Conservation (phyloP, 345 rosid genomes). For the Stellera chamaejasme region DNA sequence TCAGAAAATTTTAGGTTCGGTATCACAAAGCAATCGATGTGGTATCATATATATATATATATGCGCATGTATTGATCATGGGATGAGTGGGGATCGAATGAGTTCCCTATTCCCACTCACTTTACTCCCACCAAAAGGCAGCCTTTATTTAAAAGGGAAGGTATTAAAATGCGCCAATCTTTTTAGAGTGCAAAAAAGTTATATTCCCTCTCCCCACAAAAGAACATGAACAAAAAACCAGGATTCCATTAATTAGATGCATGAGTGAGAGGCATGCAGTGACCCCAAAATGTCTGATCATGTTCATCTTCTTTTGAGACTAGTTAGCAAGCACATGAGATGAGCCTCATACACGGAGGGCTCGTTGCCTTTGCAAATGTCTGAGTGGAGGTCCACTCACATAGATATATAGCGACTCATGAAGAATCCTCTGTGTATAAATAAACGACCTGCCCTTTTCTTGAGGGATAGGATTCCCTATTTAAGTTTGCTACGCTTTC, state of each 20-base stretch:
- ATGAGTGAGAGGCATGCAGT: neutral
- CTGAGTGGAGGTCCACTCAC: conserved; percentile 40
- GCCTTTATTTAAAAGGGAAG: conserved; percentile 30
- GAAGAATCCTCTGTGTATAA: conserved; percentile 15
- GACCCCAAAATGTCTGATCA: conserved; percentile 9
- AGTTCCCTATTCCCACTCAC: conserved; percentile 29
- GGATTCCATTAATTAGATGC: neutral
- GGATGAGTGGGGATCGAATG: conserved; percentile 27
- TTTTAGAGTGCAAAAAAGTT: conserved; percentile 34
- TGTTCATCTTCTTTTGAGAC: conserved; percentile 26
- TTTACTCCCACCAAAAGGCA: conserved; percentile 29
- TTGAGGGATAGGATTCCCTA: conserved; percentile 41
- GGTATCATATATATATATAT: too few relatives aligned
- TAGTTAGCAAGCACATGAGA: too few relatives aligned
- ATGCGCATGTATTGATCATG: neutral
- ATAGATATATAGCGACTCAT: neutral
- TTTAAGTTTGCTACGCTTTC: conserved; percentile 48
- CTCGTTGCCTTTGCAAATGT: conserved; percentile 13
- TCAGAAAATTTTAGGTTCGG: too few relatives aligned
- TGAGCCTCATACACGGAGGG: conserved; percentile 17
- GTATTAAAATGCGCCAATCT: conserved; percentile 24
- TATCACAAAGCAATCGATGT: too few relatives aligned
- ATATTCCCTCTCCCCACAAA: conserved; percentile 34
- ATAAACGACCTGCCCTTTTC: conserved; percentile 12
- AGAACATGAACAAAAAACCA: conserved; percentile 26